Evolutionary conservation across 192 early-diverging fungal species (phyloP).

Genomic region (Chytriomyces sp.): DNA sequence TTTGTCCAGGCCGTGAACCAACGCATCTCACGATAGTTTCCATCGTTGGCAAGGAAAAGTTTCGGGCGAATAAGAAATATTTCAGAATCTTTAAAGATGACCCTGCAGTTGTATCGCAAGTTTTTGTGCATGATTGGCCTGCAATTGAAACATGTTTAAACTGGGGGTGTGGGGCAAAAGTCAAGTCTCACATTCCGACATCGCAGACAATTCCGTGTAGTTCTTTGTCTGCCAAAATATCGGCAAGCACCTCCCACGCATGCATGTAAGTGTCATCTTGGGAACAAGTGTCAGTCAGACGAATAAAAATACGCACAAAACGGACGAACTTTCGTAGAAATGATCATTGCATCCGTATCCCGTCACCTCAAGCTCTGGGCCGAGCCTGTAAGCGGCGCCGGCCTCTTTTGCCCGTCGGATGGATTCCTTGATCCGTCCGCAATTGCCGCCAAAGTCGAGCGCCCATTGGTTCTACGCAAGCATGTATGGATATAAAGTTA

Average conservation of each 20-base stretch:
- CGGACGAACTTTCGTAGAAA: slow-evolving; percentile 80
- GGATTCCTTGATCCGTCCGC: slow-evolving; percentile 81
- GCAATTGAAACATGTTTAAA: slow-evolving; percentile 1
- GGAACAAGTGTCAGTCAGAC: not conserved
- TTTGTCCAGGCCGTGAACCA: slow-evolving; percentile 93
- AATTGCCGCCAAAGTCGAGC: slow-evolving; percentile 94
- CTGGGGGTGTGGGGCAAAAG: not conserved
- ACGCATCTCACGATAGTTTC: slow-evolving; percentile 95
- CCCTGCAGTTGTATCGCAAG: slow-evolving; percentile 96
- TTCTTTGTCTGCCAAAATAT: slow-evolving; percentile 69
- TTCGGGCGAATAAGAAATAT: slow-evolving; percentile 98
- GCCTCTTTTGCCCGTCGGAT: slow-evolving; percentile 80
- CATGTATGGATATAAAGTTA: too few species aligned
- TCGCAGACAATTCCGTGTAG: slow-evolving; percentile 84
- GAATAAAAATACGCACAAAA: not conserved
- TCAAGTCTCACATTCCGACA: slow-evolving; percentile 83
- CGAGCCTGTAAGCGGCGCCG: slow-evolving; percentile 84
- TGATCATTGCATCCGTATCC: slow-evolving; percentile 99
- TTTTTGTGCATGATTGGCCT: slow-evolving; percentile 92
- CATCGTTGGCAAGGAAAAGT: slow-evolving; percentile 93
- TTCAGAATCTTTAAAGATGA: slow-evolving; percentile 77
- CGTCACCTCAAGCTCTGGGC: slow-evolving; percentile 94
- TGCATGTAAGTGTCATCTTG: slow-evolving; percentile 90
- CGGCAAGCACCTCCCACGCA: slow-evolving; percentile 89
- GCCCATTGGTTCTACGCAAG: slow-evolving; percentile 76